phyloP scores from a whole-genome alignment of 2,329 filamentous ascomycete genomes.

The Annulohypoxylon truncatum region DNA sequence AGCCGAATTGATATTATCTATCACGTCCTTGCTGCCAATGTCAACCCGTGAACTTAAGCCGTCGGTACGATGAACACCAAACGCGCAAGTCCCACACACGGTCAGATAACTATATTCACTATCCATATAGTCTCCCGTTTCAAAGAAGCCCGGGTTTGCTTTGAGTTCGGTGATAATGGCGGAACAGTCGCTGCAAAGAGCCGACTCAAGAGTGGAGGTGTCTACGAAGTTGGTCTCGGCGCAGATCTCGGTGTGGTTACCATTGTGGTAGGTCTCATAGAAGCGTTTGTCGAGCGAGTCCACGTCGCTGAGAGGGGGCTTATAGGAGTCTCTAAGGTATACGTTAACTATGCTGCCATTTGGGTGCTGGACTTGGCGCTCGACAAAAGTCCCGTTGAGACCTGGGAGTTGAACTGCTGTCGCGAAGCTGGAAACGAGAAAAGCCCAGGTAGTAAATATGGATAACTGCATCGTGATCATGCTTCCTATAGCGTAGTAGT shows the following conservation, averaged over 20 bases:
- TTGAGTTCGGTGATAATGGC: constrained; percentile 20
- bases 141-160: constrained; percentile 25
- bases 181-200: constrained; percentile 26
- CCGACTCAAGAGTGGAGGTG: constrained; percentile 20
- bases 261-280: constrained; percentile 29
- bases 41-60: constrained; percentile 19
- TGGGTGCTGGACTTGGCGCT: constrained; percentile 12
- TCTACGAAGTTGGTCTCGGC: constrained; percentile 34
- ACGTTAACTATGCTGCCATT: constrained; percentile 17
- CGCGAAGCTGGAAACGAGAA: neutral
- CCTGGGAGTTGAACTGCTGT: constrained; percentile 9
- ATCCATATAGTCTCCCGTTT: constrained; percentile 21
- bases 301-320: neutral
- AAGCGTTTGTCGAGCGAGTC: constrained; percentile 21
- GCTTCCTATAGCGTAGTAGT: neutral
- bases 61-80: constrained; percentile 31
- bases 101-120: constrained; percentile 20
- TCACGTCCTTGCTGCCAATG: constrained; percentile 33
- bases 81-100: constrained; percentile 29
- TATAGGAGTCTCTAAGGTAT: constrained; percentile 26
- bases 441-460: neutral
- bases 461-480: constrained; percentile 7
- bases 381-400: constrained; percentile 9
- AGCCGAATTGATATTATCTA: constrained; percentile 29
- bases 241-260: constrained; percentile 27